A percentile compares a stretch with the other conserved stretches of the same genome.
Evolutionary conservation across 2,329 filamentous ascomycete genomes (phyloP).

Genomic region (Phyllosticta citriasiana): DNA sequence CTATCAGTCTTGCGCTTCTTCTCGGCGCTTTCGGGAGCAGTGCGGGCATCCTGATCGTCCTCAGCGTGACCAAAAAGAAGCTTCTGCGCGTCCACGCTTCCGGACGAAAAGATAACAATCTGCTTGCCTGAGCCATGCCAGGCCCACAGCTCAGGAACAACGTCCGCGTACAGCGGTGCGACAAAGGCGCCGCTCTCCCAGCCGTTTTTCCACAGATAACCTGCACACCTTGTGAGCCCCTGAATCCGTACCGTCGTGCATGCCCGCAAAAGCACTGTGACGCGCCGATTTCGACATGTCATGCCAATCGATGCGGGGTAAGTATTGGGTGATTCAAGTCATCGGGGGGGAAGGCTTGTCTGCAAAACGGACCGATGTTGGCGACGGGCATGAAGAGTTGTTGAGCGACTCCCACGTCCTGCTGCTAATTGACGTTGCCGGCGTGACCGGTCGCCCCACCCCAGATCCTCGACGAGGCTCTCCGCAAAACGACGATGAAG

Average conservation of each 20-base stretch:
- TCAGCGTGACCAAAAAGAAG: constrained; percentile 58
- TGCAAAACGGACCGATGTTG: constrained; percentile 6
- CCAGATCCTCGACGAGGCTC: neutral
- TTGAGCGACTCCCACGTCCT: neutral
- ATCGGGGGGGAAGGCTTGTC: no score
- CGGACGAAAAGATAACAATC: constrained; percentile 72
- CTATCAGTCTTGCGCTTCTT: constrained; percentile 14
- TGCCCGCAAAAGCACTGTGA: neutral
- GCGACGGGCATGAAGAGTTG: neutral
- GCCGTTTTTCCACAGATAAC: constrained; percentile 66
- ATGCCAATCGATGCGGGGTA: neutral
- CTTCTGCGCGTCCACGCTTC: constrained; percentile 71
- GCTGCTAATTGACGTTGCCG: neutral
- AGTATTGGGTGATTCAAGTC: neutral
- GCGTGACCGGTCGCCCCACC: neutral
- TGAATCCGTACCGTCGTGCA: neutral
- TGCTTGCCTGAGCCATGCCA: constrained; percentile 49
- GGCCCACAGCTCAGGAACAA: constrained; percentile 49
- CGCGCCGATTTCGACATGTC: neutral
- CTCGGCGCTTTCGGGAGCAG: constrained; percentile 16
- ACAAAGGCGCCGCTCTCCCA: constrained; percentile 60
- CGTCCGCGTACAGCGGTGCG: constrained; percentile 66
- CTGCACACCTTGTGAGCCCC: constrained; percentile 16
- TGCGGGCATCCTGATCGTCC: neutral
- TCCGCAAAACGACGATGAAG: neutral